Base-by-base conservation (phyloP, 768 basidiomycete species). In the Brasilioporus rufonigricans region DNA sequence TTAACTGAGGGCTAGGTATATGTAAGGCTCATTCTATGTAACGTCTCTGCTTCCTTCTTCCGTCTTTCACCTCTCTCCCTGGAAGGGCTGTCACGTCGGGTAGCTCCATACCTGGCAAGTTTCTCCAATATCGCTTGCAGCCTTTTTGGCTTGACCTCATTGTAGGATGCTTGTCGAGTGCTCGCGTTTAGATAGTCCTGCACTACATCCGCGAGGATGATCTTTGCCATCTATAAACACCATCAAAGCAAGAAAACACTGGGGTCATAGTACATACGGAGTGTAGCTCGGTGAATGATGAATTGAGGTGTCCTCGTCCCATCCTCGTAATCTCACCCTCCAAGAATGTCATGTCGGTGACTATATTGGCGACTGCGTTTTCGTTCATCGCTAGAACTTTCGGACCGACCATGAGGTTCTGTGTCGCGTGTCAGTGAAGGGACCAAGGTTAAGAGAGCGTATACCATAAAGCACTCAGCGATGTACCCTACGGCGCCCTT, bases 401-500 rank as follows among this genome's bases (percentile, higher is more conserved):
- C 4, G 85, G 79, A 11, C 91, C 90, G 21, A 83, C 81, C 65
- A 94, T 71, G 70, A 92, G 91, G 55, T 85, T 82, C 93, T 95
- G 60, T 7, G 43, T 45, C 26, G 40, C 7, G 19, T 44, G 44
- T 67, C 44, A 64, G 55, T 29, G 0, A 47, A 31, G 18, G 24
- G 7, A 24, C 2, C 14, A 9, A 29, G 26, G 27, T 9, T n/a
- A 31, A 45, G 38, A 26, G 18, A 11, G 13, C 3, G 72, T 84
- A 52, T 54, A 98, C 97, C 87, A 94, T 91, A 29, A 98, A 75
- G 55, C 86, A 91, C 53, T 87, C 84, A 0, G 91, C 87, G 53
- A 97, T 91, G 64, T 97, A 92, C 31, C 82, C 77, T n/a, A 96
- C 77, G 14, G 97, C 95, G 41, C 85, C 87, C 58, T 82, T 83